phyloP scores from a whole-genome alignment of 2,329 filamentous ascomycete species.

The Neonectria ditissima region DNA sequence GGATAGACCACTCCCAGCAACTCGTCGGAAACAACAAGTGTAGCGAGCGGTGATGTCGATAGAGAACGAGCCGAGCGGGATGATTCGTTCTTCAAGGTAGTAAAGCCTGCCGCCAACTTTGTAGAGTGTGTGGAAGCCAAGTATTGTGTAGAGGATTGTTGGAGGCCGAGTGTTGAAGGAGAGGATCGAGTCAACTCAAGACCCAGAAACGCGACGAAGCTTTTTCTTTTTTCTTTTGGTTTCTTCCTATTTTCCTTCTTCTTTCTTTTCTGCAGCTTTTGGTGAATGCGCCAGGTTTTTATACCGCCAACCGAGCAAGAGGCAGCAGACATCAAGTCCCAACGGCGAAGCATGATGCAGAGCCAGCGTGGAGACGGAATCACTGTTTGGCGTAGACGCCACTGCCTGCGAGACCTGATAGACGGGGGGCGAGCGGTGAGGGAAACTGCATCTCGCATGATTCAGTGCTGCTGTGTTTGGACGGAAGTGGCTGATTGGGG shows the following conservation, averaged over 20 bases:
- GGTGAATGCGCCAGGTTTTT: neutral
- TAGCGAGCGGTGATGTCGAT: neutral
- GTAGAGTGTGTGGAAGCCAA: too few relatives aligned
- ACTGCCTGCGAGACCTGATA: neutral
- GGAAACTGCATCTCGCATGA: neutral
- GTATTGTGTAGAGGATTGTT: too few relatives aligned
- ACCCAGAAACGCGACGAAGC: too few relatives aligned
- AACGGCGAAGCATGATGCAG: neutral
- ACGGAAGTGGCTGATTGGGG: neutral
- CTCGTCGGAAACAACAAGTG: neutral
- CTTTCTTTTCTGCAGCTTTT: too few relatives aligned
- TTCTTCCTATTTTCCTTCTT: too few relatives aligned
- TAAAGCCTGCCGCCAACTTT: neutral
- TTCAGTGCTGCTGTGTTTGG: neutral
- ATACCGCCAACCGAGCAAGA: neutral
- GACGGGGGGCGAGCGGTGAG: neutral
- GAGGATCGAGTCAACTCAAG: too few relatives aligned
- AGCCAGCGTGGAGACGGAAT: constrained; percentile 1
- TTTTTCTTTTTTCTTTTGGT: too few relatives aligned
- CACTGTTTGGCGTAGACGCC: neutral
- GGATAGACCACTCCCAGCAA: neutral
- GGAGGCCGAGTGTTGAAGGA: too few relatives aligned
- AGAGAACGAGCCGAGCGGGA: neutral
- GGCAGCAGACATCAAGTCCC: constrained; percentile 3
- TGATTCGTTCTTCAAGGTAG: neutral